Percentiles rank a stretch among this genome's conserved stretches.
phyloP scores from a whole-genome alignment of 2,329 filamentous ascomycete genomes.

The Cladophialophora immunda region DNA sequence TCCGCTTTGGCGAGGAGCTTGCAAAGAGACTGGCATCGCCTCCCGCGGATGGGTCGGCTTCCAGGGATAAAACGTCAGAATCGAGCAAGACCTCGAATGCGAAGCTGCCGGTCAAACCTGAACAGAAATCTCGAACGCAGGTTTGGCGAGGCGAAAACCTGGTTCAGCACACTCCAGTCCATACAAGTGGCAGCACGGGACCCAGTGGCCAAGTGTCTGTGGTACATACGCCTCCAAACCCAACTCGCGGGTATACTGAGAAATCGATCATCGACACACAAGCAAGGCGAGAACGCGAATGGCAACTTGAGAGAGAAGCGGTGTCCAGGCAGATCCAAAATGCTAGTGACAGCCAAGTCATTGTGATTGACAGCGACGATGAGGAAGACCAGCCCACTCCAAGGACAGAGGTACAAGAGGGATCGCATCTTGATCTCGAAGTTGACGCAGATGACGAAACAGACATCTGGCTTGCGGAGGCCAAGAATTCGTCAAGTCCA shows the following conservation, averaged over 20 bases:
- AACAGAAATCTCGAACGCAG: slow-evolving; percentile 7
- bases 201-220: not conserved
- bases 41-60: slow-evolving; percentile 23
- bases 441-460: slow-evolving; percentile 48
- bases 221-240: slow-evolving; percentile 25
- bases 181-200: not conserved
- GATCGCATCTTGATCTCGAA: slow-evolving; percentile 25
- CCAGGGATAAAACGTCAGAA: slow-evolving; percentile 4
- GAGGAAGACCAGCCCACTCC: slow-evolving; percentile 31
- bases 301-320: slow-evolving; percentile 56
- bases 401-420: slow-evolving; percentile 30
- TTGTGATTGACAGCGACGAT: slow-evolving; percentile 55
- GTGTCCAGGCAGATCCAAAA: slow-evolving; percentile 54
- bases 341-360: slow-evolving; percentile 53
- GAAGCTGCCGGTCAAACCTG: not conserved
- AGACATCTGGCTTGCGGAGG: slow-evolving; percentile 57
- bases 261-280: slow-evolving; percentile 27
- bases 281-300: slow-evolving; percentile 49
- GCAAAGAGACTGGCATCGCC: slow-evolving; percentile 46
- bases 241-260: not conserved
- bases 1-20: slow-evolving; percentile 54
- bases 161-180: slow-evolving; percentile 27
- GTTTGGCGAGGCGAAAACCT: slow-evolving; percentile 28
- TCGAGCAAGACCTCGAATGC: not conserved
- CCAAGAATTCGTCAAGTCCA: slow-evolving; percentile 50